phyloP scores from a whole-genome alignment of 2,329 filamentous ascomycete species.

The Periconia digitata region DNA sequence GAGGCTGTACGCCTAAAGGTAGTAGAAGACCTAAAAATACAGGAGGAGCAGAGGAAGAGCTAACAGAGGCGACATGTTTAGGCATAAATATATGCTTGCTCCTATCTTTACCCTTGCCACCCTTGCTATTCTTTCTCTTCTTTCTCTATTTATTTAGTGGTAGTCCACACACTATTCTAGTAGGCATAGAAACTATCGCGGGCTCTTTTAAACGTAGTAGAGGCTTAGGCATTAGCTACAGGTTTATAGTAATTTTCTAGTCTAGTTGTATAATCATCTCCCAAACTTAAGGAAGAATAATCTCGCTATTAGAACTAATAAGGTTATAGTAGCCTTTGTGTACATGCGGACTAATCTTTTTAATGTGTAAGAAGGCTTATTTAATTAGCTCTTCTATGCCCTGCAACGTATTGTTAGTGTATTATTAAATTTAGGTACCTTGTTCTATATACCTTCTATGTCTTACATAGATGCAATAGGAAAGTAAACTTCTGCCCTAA shows the following conservation, averaged over 20 bases:
- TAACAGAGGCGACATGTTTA: conserved; percentile 1
- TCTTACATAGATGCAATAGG: conserved; percentile 16
- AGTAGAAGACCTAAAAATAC: conserved; percentile 7
- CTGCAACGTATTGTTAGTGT: conserved; percentile 58
- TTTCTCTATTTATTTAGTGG: background rate
- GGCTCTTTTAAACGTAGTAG: conserved; percentile 5
- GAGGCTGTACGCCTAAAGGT: conserved; percentile 7
- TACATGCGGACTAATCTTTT: conserved; percentile 46
- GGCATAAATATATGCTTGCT: conserved; percentile 8
- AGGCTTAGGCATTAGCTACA: conserved; percentile 47
- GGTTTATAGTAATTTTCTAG: conserved; percentile 49
- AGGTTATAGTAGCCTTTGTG: conserved; percentile 49
- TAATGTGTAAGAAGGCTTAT: conserved; percentile 49
- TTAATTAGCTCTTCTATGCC: conserved; percentile 51
- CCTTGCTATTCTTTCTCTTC: background rate
- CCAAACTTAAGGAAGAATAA: conserved; percentile 51
- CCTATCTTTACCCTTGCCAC: conserved; percentile 7
- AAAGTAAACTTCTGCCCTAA: conserved; percentile 19
- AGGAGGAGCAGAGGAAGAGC: conserved; percentile 6
- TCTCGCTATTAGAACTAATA: conserved; percentile 48
- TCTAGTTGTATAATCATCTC: conserved; percentile 49
- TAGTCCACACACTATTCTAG: conserved; percentile 1
- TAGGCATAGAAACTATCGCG: conserved; percentile 4
- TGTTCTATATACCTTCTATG: conserved; percentile 64
- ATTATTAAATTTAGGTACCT: background rate